phyloP scores from a whole-genome alignment of 2,329 filamentous ascomycete species.

The Madurella fahalii region DNA sequence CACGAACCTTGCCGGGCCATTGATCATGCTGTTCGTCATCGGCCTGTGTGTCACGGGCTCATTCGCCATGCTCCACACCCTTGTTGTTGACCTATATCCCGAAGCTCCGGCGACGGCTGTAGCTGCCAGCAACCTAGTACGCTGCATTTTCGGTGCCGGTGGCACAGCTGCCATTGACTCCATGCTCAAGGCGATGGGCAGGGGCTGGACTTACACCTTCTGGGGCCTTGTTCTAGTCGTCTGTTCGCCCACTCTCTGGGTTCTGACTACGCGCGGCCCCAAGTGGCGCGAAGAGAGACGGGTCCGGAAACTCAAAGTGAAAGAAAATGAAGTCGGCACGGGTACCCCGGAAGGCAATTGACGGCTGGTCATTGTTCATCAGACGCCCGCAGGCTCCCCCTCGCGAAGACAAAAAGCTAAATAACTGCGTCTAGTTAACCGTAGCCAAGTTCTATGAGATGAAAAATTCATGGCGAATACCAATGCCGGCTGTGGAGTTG shows the following conservation, averaged over 20 bases:
- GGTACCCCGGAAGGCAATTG: neutral
- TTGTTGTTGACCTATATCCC: constrained; percentile 62
- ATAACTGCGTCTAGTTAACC: no score
- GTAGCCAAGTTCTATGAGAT: no score
- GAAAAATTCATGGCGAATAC: no score
- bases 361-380: neutral
- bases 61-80: constrained; percentile 59
- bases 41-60: constrained; percentile 56
- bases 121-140: constrained; percentile 59
- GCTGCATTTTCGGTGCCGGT: constrained; percentile 58
- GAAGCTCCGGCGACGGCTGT: constrained; percentile 58
- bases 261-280: constrained; percentile 50
- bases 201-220: constrained; percentile 61
- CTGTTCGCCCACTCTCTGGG: constrained; percentile 46
- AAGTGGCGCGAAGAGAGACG: constrained; percentile 42
- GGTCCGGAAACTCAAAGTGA: constrained; percentile 28
- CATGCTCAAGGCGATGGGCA: constrained; percentile 54
- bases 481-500: no score
- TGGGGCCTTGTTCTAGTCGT: constrained; percentile 48
- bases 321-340: constrained; percentile 24
- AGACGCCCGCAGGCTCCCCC: no score
- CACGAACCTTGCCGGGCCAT: constrained; percentile 49
- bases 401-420: no score
- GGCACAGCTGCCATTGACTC: constrained; percentile 56
- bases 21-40: constrained; percentile 54